Evolutionary conservation across 768 basidiomycete genomes (phyloP).

Genomic region (Auriscalpium vulgare): DNA sequence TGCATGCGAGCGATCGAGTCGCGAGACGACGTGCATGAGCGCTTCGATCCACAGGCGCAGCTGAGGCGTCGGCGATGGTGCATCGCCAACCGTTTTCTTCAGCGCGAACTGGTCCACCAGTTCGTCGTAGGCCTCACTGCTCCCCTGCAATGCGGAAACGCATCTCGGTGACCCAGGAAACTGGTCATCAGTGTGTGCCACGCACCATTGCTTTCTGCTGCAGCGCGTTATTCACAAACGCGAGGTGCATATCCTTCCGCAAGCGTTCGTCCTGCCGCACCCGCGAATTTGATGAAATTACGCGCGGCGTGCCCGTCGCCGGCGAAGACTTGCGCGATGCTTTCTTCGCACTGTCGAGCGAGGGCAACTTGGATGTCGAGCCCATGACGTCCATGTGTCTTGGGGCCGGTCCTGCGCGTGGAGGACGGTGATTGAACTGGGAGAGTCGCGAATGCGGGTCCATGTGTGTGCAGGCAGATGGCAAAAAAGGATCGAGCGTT

Average conservation of each 20-base stretch:
- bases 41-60: constrained; percentile 79
- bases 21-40: constrained; percentile 86
- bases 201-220: constrained; percentile 64
- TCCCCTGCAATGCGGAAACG: constrained; percentile 42
- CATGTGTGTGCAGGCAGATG: constrained; percentile 32
- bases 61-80: constrained; percentile 36
- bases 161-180: constrained; percentile 8
- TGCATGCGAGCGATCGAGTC: constrained; percentile 74
- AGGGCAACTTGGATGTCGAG: constrained; percentile 37
- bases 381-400: constrained; percentile 39
- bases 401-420: constrained; percentile 56
- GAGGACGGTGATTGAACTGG: constrained; percentile 67
- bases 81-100: constrained; percentile 29
- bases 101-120: constrained; percentile 81
- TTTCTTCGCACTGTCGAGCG: constrained; percentile 20
- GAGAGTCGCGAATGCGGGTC: constrained; percentile 70
- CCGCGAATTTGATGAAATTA: constrained; percentile 73
- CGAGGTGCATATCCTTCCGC: constrained; percentile 76
- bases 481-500: background rate
- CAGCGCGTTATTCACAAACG: constrained; percentile 75
- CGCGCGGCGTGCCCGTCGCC: constrained; percentile 30
- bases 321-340: constrained; percentile 17
- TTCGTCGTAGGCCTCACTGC: constrained; percentile 73
- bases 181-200: background rate
- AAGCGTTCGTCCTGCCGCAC: constrained; percentile 71